Percentiles rank a stretch among this genome's conserved stretches.
These are phyloP conservation scores for Hygrophorus russula DNA, from an alignment of 768 basidiomycete genomes.

Conservation along the genomic window DNA sequence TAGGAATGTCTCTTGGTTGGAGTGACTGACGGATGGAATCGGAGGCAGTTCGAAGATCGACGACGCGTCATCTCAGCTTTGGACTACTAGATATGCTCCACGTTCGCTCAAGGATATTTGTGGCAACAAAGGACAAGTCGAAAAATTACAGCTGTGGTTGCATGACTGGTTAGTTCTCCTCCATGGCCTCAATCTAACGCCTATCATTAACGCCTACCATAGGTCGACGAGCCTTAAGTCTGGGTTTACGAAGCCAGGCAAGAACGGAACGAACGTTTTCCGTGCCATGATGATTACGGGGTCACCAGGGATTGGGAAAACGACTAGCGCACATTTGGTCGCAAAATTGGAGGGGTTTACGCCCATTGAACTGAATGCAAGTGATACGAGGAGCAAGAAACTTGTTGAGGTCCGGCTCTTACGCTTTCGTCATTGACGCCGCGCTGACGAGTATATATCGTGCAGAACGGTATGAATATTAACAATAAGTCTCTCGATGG, in stretches of 20 bases:
- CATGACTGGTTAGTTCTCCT: constrained; percentile 64
- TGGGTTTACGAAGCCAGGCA: constrained; percentile 91
- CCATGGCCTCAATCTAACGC: neutral
- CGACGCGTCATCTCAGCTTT: constrained; percentile 59
- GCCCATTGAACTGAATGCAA: constrained; percentile 93
- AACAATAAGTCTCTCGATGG: constrained; percentile 84
- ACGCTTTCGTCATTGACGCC: neutral
- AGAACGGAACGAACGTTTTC: constrained; percentile 71
- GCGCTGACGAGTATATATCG: neutral
- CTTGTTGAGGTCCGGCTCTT: constrained; percentile 66
- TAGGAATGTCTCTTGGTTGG: constrained; percentile 3
- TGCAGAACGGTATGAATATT: constrained; percentile 79
- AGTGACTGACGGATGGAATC: neutral
- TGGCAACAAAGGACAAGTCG: constrained; percentile 88
- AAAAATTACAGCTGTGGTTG: constrained; percentile 83
- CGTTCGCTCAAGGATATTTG: constrained; percentile 81
- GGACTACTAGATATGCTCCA: constrained; percentile 95
- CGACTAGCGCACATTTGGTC: constrained; percentile 87
- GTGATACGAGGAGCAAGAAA: constrained; percentile 92
- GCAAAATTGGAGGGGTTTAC: constrained; percentile 86
- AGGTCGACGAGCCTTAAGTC: constrained; percentile 69
- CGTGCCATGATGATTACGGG: constrained; percentile 88
- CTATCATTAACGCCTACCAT: constrained; percentile 4
- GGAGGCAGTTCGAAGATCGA: constrained; percentile 18
- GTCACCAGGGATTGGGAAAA: constrained; percentile 96